A percentile compares a stretch with the other conserved stretches of the same genome.
phyloP scores from a whole-genome alignment of 2,329 filamentous ascomycete species.

The Colletotrichum spinosum region DNA sequence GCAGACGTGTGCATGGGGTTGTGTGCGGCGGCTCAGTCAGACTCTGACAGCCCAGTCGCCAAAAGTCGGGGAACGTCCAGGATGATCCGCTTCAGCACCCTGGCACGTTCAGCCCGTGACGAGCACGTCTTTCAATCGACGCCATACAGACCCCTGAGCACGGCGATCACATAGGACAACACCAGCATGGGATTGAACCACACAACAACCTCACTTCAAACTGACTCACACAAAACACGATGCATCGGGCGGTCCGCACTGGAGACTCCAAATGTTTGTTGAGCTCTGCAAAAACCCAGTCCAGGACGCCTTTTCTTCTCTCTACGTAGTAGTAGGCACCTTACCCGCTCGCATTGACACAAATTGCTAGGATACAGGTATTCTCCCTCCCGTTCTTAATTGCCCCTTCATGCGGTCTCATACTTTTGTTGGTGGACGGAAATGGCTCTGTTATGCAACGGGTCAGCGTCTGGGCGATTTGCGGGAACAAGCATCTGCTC shows the following conservation, averaged over 20 bases:
- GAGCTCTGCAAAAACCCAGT: slow-evolving; percentile 33
- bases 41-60: too few relatives aligned
- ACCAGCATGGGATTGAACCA: neutral
- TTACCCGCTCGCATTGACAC: slow-evolving; percentile 34
- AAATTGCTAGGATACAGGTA: slow-evolving; percentile 33
- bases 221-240: too few relatives aligned
- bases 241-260: slow-evolving; percentile 5
- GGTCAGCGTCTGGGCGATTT: slow-evolving; percentile 21
- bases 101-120: too few relatives aligned
- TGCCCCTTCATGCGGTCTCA: slow-evolving; percentile 55
- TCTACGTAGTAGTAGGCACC: neutral
- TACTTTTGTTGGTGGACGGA: slow-evolving; percentile 82
- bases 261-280: slow-evolving; percentile 33
- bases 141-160: too few relatives aligned
- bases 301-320: slow-evolving; percentile 26
- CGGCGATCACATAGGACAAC: too few relatives aligned
- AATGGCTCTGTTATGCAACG: slow-evolving; percentile 71
- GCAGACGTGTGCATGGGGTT: too few relatives aligned
- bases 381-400: slow-evolving; percentile 20
- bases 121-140: too few relatives aligned
- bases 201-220: too few relatives aligned
- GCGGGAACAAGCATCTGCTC: too few relatives aligned
- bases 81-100: too few relatives aligned
- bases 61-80: too few relatives aligned
- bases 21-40: neutral